A percentile compares a stretch with the other conserved stretches of the same genome.
phyloP scores from a whole-genome alignment of 2,329 filamentous ascomycete species.

The Orbilia javanica region DNA sequence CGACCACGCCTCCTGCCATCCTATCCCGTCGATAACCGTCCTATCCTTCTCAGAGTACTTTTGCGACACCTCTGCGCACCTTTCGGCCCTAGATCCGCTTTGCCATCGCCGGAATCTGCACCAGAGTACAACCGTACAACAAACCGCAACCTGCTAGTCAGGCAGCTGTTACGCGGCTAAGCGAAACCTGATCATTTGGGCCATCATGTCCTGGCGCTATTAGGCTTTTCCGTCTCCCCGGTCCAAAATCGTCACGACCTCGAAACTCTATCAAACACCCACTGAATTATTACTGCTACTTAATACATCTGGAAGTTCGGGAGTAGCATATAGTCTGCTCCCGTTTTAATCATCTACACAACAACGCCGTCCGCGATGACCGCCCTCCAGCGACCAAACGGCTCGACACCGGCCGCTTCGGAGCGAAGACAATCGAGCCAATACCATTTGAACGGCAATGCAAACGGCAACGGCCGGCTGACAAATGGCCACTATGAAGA shows the following conservation, averaged over 20 bases:
- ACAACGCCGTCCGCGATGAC: constrained; percentile 56
- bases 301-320: constrained; percentile 13
- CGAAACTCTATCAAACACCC: constrained; percentile 31
- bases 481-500: constrained; percentile 50
- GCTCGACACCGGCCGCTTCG: constrained; percentile 49
- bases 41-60: not conserved
- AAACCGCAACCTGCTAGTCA: constrained; percentile 25
- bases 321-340: constrained; percentile 52
- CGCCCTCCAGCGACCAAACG: constrained; percentile 56
- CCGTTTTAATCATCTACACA: constrained; percentile 3
- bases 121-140: constrained; percentile 13
- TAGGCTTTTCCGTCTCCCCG: constrained; percentile 42
- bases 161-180: constrained; percentile 51
- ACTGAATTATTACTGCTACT: constrained; percentile 1
- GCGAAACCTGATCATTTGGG: constrained; percentile 49
- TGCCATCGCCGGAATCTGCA: constrained; percentile 16
- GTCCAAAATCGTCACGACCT: constrained; percentile 44
- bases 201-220: constrained; percentile 48
- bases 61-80: constrained; percentile 15
- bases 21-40: constrained; percentile 1
- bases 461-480: constrained; percentile 37
- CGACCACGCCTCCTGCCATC: constrained; percentile 22
- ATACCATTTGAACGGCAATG: constrained; percentile 40
- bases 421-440: constrained; percentile 55
- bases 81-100: constrained; percentile 20